Base-by-base conservation (phyloP, 2,329 filamentous ascomycete species). In the Paramyrothecium sp. region DNA sequence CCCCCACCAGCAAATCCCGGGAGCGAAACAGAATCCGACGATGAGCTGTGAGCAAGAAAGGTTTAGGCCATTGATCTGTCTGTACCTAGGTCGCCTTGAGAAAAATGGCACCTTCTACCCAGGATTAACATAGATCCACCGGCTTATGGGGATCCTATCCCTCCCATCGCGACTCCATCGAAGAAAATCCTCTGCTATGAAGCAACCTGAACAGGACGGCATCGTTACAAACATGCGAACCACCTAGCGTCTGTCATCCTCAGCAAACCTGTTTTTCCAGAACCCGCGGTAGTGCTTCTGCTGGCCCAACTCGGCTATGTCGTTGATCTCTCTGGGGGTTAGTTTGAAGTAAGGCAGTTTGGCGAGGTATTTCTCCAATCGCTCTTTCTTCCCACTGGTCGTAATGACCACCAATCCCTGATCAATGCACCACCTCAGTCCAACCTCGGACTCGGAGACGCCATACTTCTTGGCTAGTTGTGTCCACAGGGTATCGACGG, bases 231-330 rank as follows among this genome's bases (percentile, higher is more conserved):
- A 11, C 34, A 41, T n/a, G 11, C 11, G n/a, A 41, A 41, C 34
- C 11, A n/a, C 12, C 46, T n/a, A 41, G 17, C 68, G 66, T 51
- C 64, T 65, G 64, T 89, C 86, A 57, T 84, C 77, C 2, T 70
- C 69, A 11, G 69, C 78, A 69, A 85, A 87, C 57, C 76, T 77
- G 17, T 79, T 61, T 2, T 61, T 73, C 84, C 84, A 89, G 67
- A 85, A 89, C 0, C 73, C 81, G 33, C 87, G 78, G 64, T 75
- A 85, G 69, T 89, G 83, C 73, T 87, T 87, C 75, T 85, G 67
- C 62, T 75, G 75, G 1, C 88, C 88, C 38, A 80, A 65, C 62
- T 81, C 75, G 1, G 77, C 67, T 59, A 90, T 85, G 54, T 81
- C 78, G 50, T 79, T 70, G 13, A 89, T 73, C 70, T 89, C 87